Percentiles rank a stretch among this genome's conserved stretches.
Conservation (phyloP, 2,329 filamentous ascomycete species). For the Epichloe hybrida region DNA sequence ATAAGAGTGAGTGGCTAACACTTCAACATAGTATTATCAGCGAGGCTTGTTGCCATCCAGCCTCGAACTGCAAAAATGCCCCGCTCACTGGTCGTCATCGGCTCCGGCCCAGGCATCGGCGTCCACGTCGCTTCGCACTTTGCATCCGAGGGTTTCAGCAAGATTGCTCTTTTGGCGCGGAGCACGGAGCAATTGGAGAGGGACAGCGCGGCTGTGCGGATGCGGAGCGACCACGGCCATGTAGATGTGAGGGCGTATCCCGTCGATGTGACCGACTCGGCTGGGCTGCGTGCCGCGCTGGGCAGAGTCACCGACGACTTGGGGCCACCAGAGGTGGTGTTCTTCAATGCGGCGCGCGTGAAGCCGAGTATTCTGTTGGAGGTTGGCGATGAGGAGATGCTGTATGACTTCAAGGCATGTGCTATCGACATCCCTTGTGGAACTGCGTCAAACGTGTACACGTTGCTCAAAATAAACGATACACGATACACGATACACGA, state of each 20-base stretch:
- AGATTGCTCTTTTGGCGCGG: conserved; percentile 34
- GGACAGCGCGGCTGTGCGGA: conserved; percentile 20
- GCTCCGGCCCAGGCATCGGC: conserved; percentile 82
- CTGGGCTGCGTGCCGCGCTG: not conserved
- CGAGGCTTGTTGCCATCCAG: too few species aligned
- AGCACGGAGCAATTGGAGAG: conserved; percentile 24
- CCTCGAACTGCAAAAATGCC: not conserved
- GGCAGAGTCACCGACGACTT: conserved; percentile 11
- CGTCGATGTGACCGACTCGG: conserved; percentile 28
- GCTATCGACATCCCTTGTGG: not conserved
- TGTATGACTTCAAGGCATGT: conserved; percentile 34
- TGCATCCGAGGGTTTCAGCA: conserved; percentile 66
- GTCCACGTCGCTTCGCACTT: conserved; percentile 83
- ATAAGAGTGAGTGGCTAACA: too few species aligned
- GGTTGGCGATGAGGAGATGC: conserved; percentile 28
- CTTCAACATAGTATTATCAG: too few species aligned
- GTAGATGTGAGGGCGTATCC: conserved; percentile 24
- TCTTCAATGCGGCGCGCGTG: conserved; percentile 40
- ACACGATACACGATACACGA: too few species aligned
- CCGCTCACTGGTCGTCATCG: conserved; percentile 52
- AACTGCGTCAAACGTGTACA: too few species aligned
- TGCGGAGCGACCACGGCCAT: conserved; percentile 19
- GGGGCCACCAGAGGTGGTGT: conserved; percentile 32
- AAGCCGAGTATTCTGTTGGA: conserved; percentile 27
- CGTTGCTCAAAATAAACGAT: not conserved